Conservation (phyloP, 2,329 filamentous ascomycete species). For the Exserohilum rostratum region DNA sequence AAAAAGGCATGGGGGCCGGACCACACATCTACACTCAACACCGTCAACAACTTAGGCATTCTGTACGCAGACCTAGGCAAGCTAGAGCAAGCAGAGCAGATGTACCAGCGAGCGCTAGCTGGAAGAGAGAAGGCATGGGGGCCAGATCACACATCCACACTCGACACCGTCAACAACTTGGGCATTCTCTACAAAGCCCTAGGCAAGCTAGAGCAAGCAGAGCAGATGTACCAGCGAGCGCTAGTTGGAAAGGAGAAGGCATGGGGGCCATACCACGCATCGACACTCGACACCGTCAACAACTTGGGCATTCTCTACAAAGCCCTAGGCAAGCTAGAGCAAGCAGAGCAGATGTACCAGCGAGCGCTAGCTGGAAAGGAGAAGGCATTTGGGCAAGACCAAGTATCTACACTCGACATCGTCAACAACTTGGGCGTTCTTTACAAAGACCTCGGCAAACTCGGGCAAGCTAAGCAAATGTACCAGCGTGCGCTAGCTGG, state of each 20-base stretch:
- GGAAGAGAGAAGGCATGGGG: conserved; percentile 18
- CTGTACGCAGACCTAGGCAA: conserved; percentile 22
- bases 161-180: not conserved
- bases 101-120: conserved; percentile 9
- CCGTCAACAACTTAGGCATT: too few relatives aligned
- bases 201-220: not conserved
- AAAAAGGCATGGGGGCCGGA: conserved; percentile 12
- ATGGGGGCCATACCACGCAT: not conserved
- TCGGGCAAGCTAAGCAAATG: conserved; percentile 23
- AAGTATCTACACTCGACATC: conserved; percentile 4
- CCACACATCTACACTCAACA: conserved; percentile 6
- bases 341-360: conserved; percentile 21
- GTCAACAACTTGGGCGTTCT: conserved; percentile 17
- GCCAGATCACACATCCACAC: not conserved
- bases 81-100: conserved; percentile 21
- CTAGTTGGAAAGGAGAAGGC: conserved; percentile 23
- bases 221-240: conserved; percentile 19
- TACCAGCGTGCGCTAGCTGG: conserved; percentile 7
- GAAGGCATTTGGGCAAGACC: conserved; percentile 8
- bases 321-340: conserved; percentile 18
- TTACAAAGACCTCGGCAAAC: conserved; percentile 21
- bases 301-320: conserved; percentile 21
- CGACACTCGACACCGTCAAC: conserved; percentile 6
- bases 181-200: not conserved
- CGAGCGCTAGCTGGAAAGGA: conserved; percentile 14